phyloP scores from a whole-genome alignment of 192 early-diverging fungal species.

The Lobulomyces angularis region DNA sequence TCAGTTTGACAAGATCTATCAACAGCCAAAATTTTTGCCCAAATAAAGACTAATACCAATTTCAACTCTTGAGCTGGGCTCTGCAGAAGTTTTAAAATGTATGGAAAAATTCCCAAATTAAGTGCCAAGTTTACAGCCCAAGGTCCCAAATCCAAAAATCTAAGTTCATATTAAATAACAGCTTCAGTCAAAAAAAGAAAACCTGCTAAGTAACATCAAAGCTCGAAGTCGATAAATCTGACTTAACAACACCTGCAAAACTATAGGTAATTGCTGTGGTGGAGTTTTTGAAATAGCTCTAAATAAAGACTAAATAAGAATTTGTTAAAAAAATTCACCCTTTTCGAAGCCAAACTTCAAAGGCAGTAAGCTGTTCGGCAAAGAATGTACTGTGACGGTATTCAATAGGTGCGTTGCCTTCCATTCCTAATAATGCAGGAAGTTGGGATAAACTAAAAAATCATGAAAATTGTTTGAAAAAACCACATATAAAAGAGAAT shows the following conservation, averaged over 20 bases:
- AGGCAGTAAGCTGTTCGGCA: slow-evolving; percentile 91
- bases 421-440: slow-evolving; percentile 52
- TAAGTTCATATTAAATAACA: neutral
- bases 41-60: slow-evolving; percentile 91
- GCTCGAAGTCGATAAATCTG: slow-evolving; percentile 89
- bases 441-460: slow-evolving; percentile 81
- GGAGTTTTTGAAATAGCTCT: slow-evolving; percentile 54
- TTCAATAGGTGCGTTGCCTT: slow-evolving; percentile 26
- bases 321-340: no score
- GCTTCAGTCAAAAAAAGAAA: slow-evolving; percentile 10
- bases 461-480: no score
- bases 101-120: slow-evolving; percentile 92
- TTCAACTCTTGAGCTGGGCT: slow-evolving; percentile 84
- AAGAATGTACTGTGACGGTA: slow-evolving; percentile 83
- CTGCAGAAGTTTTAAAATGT: slow-evolving; percentile 87
- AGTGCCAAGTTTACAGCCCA: slow-evolving; percentile 90
- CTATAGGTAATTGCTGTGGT: slow-evolving; percentile 88
- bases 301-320: no score
- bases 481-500: no score
- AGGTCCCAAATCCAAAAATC: slow-evolving; percentile 78
- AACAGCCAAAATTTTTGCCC: slow-evolving; percentile 90
- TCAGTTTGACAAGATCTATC: slow-evolving; percentile 82
- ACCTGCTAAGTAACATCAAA: slow-evolving; percentile 74
- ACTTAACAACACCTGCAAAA: slow-evolving; percentile 89
- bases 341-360: slow-evolving; percentile 87